Percentiles rank a stretch among this genome's conserved stretches.
Conservation (phyloP, 305 asterid genomes). For the Rubia occidens region DNA sequence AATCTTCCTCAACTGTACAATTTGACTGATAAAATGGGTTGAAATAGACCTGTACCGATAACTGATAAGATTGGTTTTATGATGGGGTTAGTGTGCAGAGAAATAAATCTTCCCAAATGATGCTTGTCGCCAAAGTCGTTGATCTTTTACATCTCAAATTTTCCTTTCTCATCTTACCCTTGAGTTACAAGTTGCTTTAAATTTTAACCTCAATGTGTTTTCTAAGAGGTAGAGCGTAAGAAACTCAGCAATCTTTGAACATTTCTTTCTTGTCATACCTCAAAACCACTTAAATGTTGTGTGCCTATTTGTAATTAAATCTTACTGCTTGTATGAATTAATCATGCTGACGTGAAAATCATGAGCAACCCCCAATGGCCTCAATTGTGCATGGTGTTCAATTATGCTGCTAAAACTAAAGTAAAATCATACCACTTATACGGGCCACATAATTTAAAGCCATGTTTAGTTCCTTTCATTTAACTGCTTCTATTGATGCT, state of each 20-base stretch:
- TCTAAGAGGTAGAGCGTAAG: not conserved
- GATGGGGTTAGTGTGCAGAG: too few relatives aligned
- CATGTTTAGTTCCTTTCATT: not conserved
- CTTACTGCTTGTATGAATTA: not conserved
- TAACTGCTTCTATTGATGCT: not conserved
- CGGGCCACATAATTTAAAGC: not conserved
- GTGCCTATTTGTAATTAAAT: not conserved
- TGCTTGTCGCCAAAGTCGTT: too few relatives aligned
- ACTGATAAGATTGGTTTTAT: too few relatives aligned
- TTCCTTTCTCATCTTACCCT: too few relatives aligned
- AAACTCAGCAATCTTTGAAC: not conserved
- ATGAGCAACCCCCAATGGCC: too few relatives aligned
- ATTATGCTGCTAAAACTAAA: not conserved
- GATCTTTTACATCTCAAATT: too few relatives aligned
- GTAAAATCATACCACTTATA: not conserved
- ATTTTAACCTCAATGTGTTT: not conserved
- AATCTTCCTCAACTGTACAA: not conserved
- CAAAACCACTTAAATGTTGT: not conserved
- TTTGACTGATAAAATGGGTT: not conserved
- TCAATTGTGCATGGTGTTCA: not conserved
- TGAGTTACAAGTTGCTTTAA: not conserved
- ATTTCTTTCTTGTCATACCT: not conserved
- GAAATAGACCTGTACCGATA: not conserved
- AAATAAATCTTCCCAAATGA: too few relatives aligned
- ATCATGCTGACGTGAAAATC: not conserved